phyloP scores from a whole-genome alignment of 1,139 yeast genomes.

The Pichia sp. region DNA sequence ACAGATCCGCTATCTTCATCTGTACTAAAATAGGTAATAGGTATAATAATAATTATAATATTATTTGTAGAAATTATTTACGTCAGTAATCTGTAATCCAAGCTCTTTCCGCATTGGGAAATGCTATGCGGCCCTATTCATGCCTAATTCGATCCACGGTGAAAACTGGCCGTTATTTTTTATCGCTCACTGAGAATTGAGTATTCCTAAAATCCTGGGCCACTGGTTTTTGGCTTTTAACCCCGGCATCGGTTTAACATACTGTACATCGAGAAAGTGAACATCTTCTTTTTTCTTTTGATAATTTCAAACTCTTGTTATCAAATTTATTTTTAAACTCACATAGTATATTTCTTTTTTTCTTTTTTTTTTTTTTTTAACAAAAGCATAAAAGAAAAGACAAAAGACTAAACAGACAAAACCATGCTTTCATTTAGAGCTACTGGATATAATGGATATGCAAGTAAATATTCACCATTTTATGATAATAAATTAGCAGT shows the following conservation, averaged over 20 bases:
- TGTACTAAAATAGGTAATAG: no score
- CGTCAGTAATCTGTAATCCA: no score
- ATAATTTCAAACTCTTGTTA: no score
- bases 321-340: no score
- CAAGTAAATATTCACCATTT: slow-evolving; percentile 85
- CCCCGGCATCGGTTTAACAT: not conserved
- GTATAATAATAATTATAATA: no score
- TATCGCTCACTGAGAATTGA: not conserved
- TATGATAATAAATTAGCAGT: slow-evolving; percentile 86
- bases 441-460: slow-evolving; percentile 79
- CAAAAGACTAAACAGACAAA: no score
- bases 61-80: no score
- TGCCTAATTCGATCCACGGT: not conserved
- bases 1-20: slow-evolving; percentile 17
- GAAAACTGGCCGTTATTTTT: not conserved
- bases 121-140: not conserved
- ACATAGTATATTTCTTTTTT: no score
- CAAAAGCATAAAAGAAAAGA: no score
- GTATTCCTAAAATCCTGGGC: no score
- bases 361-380: not conserved
- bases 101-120: not conserved
- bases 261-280: no score
- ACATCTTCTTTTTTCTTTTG: no score
- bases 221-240: not conserved
- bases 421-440: slow-evolving; percentile 80